Base-by-base conservation (phyloP, 176 grass and related monocot genomes). In the Phoenix dactylifera region DNA sequence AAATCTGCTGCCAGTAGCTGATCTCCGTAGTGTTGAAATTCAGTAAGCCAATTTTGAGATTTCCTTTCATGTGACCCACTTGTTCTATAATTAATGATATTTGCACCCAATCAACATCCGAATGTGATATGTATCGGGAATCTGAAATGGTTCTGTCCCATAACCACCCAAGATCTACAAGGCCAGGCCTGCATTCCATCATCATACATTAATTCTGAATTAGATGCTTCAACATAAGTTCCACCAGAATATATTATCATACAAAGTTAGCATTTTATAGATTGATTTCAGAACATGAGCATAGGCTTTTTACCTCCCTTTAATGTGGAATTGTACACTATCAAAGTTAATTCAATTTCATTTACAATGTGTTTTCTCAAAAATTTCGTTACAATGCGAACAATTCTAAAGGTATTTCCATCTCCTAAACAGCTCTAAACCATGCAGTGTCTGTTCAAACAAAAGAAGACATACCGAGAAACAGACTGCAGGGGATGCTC, bases 1-100 rank as follows among this genome's bases (percentile, higher is more conserved):
- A 64, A 25, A 22, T 61, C 58, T 63, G 22, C 65, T 70, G 15
- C 81, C 84, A 95, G 1, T 57, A 71, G 0, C 55, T 67, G 12
- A 70, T 28, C 77, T 95, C 84, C 16, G 68, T 70, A 14, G 59
- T 20, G 28, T 84, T 80, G 78, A 95, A 95, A 59, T 95, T 95
- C 59, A 95, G 76, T 44, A 95, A 39, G 6, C 85, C 80, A 50
- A 83, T 75, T 29, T 49, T 66, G 32, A 49, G 52, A 35, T 73
- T 74, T 18, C 14, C 52, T 48, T 64, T 10, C 20, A 28, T 55
- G 0, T 7, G 14, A 14, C 20, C 7, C 1, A 61, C 58, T 4
- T 68, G 58, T 29, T 24, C 49, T 1, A 77, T 18, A 6, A 22
- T 18, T 17, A 20, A 30, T 18, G 67, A 51, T 73, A 95, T 26